Evolutionary conservation across 1,284 basidiomycete genomes (phyloP), one percentile per base, ranked within the genome.

Genomic region (Trametes pubescens): DNA sequence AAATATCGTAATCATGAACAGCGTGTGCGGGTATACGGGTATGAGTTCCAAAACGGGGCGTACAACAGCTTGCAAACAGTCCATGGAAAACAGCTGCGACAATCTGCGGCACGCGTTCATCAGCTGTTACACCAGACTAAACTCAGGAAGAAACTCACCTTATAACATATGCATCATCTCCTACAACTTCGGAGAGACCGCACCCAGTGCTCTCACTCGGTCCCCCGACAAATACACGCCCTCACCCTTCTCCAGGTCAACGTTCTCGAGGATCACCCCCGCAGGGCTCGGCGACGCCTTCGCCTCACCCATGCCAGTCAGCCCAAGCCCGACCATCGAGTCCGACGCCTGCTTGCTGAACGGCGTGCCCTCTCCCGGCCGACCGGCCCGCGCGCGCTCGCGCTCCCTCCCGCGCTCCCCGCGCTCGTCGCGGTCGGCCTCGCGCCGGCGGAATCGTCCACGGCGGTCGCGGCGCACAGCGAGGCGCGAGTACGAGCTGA

Each of bases 401-500:
- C 51, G 57, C 59, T 64, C 65, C 61, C 51, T 22, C 51, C 61
- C 63, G 26, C 51, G 59, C 55, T 61, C 63, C 44, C 56, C 10
- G 35, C 58, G 32, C 61, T 65, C 35, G 62, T 53, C 54, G 40
- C 43, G 54, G 37, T 63, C 56, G 52, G 52, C 49, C 52, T 52
- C 64, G 9, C 62, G 37, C 43, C 34, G 52, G 61, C 62, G 65
- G 47, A 66, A 65, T 2, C 66, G 57, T 4, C 69, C 62, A 9
- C 69, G 64, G 0, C 65, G 64, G 40, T 73, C 70, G 24, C 88
- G 57, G 18, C 66, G 64, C 16, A 62, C 66, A 4, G 61, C 56
- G 51, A 68, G 60, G 61, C 59, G 65, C 47, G 69, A 86, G 67
- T 92, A 92, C 37, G 78, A 81, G 72, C 80, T 79, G 72, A 93